A percentile compares a stretch with the other conserved stretches of the same genome.
phyloP scores from a whole-genome alignment of 306 rosid species.

The peach (Prunus persica) region Prunus_persica_NCBIv2 NC_034014.1:240001-240500 shows the following conservation, averaged over 20 bases:
- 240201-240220: constrained; percentile 23
- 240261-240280: constrained; percentile 73
- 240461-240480: constrained; percentile 41
- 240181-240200: constrained; percentile 28
- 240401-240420: constrained; percentile 5
- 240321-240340: constrained; percentile 42
- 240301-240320: constrained; percentile 28
- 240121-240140: constrained; percentile 55
- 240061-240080: constrained; percentile 62
- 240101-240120: constrained; percentile 80
- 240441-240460: constrained; percentile 17
- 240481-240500: constrained; percentile 25
- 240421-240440: constrained; percentile 13
- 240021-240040: constrained; percentile 70
- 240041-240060: constrained; percentile 86
- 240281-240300: constrained; percentile 60
- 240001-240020: constrained; percentile 71
- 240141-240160: constrained; percentile 46
- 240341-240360: constrained; percentile 32
- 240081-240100: constrained; percentile 89
- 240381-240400: constrained; percentile 24
- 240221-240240: constrained; percentile 40
- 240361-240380: constrained; percentile 42
- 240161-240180: constrained; percentile 31
- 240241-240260: constrained; percentile 54